These are phyloP conservation scores for Naganishia onofrii DNA, from an alignment of 768 basidiomycete species.

Conservation along the genomic window DNA sequence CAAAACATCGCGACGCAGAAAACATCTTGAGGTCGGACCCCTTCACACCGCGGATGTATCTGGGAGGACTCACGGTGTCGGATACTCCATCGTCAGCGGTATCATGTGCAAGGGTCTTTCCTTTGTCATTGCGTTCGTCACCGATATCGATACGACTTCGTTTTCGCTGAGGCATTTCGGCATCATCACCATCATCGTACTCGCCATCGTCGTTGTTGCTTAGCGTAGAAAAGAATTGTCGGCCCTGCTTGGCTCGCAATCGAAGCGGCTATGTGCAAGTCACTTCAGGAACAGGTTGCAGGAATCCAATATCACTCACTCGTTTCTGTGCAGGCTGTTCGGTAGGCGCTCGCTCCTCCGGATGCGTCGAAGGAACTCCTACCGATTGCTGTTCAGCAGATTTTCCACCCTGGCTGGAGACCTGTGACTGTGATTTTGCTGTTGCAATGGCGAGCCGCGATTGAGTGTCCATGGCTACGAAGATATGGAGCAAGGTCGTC, in stretches of 20 bases:
- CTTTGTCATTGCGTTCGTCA: too few species aligned
- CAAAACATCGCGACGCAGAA: background rate
- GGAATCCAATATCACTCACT: background rate
- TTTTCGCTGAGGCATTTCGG: slow-evolving; percentile 5
- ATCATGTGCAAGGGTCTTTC: slow-evolving; percentile 8
- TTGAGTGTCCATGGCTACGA: slow-evolving; percentile 2
- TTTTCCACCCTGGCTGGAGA: background rate
- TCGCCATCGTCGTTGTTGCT: slow-evolving; percentile 11
- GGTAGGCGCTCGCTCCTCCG: slow-evolving; percentile 23
- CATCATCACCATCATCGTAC: slow-evolving; percentile 10
- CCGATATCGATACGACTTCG: background rate
- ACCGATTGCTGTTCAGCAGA: slow-evolving; percentile 3
- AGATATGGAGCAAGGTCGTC: background rate
- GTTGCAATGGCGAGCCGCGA: background rate
- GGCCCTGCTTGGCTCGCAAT: background rate
- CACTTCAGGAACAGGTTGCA: background rate
- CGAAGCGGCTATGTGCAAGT: slow-evolving; percentile 5
- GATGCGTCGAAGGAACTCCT: slow-evolving; percentile 32
- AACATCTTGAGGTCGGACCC: background rate
- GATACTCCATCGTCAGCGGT: background rate
- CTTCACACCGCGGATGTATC: background rate
- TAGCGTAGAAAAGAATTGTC: background rate
- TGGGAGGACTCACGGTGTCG: background rate
- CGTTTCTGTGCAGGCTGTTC: background rate
- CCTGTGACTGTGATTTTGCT: background rate